These are phyloP conservation scores for Xylaria flabelliformis DNA, from an alignment of 495 filamentous ascomycete genomes.

Conservation along the genomic window DNA sequence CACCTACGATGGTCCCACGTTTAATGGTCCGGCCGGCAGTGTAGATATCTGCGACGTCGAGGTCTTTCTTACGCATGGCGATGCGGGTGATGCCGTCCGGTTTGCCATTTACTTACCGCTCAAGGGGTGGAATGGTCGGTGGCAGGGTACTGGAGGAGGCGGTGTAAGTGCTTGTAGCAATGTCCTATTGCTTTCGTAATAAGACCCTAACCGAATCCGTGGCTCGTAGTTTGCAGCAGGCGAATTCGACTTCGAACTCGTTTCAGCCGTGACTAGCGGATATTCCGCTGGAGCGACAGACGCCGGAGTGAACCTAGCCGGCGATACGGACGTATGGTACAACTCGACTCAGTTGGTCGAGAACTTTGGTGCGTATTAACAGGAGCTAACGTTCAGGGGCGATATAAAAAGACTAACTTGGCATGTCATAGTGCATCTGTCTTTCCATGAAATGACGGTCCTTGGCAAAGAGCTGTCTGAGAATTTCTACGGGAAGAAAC, in stretches of 20 bases:
- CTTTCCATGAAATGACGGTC: slow-evolving; percentile 39
- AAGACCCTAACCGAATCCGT: slow-evolving; percentile 2
- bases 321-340: slow-evolving; percentile 40
- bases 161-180: slow-evolving; percentile 40
- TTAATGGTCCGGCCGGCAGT: slow-evolving; percentile 18
- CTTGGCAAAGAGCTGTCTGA: slow-evolving; percentile 43
- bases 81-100: slow-evolving; percentile 45
- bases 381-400: slow-evolving; percentile 11
- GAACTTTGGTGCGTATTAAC: slow-evolving; percentile 25
- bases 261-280: slow-evolving; percentile 26
- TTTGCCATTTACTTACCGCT: slow-evolving; percentile 66
- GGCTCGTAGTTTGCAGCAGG: slow-evolving; percentile 31
- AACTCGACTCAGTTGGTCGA: slow-evolving; percentile 28
- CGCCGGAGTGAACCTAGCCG: slow-evolving; percentile 37
- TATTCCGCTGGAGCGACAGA: slow-evolving; percentile 36
- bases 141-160: slow-evolving; percentile 63
- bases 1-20: slow-evolving; percentile 23
- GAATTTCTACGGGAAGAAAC: slow-evolving; percentile 45
- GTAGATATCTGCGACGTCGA: slow-evolving; percentile 42
- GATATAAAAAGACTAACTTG: slow-evolving; percentile 44
- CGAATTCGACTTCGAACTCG: slow-evolving; percentile 26
- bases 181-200: slow-evolving; percentile 15
- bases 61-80: slow-evolving; percentile 51
- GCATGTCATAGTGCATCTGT: slow-evolving; percentile 30
- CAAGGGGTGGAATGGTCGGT: slow-evolving; percentile 56